These are phyloP conservation scores for Thinopyrum elongatum DNA, from an alignment of 176 grass and related monocot genomes.

Conservation along the genomic window DNA sequence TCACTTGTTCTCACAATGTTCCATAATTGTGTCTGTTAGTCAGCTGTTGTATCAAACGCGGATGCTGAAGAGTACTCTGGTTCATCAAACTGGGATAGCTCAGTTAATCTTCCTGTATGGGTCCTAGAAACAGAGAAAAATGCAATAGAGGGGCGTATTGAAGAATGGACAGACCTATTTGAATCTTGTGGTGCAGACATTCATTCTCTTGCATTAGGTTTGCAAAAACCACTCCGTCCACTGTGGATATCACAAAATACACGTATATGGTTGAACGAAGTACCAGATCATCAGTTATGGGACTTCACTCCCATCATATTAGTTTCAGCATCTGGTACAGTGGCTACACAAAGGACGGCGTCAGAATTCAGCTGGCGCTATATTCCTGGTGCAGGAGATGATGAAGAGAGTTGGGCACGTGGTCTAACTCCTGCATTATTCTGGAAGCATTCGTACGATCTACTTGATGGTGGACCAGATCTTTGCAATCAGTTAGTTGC, in stretches of 20 bases:
- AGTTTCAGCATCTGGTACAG: constrained; percentile 58
- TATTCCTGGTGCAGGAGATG: constrained; percentile 94
- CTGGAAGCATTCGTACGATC: constrained; percentile 82
- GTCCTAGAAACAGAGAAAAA: constrained; percentile 73
- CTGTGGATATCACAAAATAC: constrained; percentile 93
- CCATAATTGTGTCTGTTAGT: constrained; percentile 20
- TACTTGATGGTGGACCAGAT: constrained; percentile 77
- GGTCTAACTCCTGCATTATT: constrained; percentile 77
- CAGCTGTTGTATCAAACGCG: constrained; percentile 25
- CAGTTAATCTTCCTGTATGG: constrained; percentile 85
- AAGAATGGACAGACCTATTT: constrained; percentile 65
- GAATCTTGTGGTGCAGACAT: constrained; percentile 91
- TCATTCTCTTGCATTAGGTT: constrained; percentile 43
- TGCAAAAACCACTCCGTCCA: constrained; percentile 72
- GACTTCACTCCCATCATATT: constrained; percentile 91
- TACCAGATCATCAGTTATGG: constrained; percentile 71
- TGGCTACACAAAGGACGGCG: constrained; percentile 46
- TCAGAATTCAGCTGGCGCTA: constrained; percentile 87
- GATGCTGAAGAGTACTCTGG: neutral
- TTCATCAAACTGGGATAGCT: constrained; percentile 59
- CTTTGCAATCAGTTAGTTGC: constrained; percentile 69
- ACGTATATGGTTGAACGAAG: constrained; percentile 96
- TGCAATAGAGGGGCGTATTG: constrained; percentile 58
- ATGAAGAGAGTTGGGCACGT: constrained; percentile 97
- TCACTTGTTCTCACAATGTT: neutral